A percentile compares a stretch with the other conserved stretches of the same genome.
phyloP scores from a whole-genome alignment of 2,329 filamentous ascomycete species.

The Sarocladium oryzae region DNA sequence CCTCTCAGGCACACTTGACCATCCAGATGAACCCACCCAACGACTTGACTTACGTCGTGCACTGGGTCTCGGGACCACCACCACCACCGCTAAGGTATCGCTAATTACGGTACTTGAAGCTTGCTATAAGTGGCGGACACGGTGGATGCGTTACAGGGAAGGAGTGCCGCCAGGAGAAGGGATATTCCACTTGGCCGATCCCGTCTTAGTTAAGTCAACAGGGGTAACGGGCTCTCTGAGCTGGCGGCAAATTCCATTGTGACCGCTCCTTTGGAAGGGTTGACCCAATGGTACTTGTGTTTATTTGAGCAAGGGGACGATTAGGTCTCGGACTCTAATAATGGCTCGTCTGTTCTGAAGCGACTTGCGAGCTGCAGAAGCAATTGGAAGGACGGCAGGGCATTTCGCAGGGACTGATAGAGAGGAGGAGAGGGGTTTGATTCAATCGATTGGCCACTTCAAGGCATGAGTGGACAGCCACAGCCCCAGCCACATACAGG shows the following conservation, averaged over 20 bases:
- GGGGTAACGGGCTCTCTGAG: neutral
- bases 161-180: constrained; percentile 3
- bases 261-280: constrained; percentile 7
- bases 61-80: neutral
- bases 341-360: neutral
- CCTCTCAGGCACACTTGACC: neutral
- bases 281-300: neutral
- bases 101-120: neutral
- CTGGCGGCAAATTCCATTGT: constrained; percentile 8
- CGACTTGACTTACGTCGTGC: neutral
- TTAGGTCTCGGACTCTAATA: neutral
- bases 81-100: neutral
- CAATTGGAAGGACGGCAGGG: neutral
- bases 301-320: neutral
- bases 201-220: constrained; percentile 1
- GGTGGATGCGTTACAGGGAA: neutral
- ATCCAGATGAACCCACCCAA: neutral
- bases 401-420: neutral
- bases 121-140: neutral
- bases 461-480: neutral
- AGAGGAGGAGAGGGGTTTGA: neutral
- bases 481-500: constrained; percentile 3
- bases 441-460: neutral
- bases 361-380: neutral
- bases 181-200: constrained; percentile 6